A percentile compares a stretch with the other conserved stretches of the same genome.
phyloP scores from a whole-genome alignment of 2,329 filamentous ascomycete species.

The Fusarium hostae region DNA sequence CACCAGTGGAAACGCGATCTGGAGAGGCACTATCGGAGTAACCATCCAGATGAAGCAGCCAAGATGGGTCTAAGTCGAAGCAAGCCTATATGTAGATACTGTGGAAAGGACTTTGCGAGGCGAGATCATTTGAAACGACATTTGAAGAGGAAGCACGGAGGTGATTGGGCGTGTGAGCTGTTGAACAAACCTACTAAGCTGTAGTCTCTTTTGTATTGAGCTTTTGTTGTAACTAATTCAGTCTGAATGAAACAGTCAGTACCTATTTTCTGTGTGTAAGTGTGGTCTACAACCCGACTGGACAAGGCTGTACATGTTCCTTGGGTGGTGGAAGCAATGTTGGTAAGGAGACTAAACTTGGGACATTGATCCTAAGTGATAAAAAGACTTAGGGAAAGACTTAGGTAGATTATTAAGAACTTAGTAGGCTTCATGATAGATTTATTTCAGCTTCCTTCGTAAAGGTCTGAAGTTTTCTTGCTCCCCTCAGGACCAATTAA shows the following conservation, averaged over 20 bases:
- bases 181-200: neutral
- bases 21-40: constrained; percentile 3
- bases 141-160: constrained; percentile 10
- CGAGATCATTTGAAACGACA: constrained; percentile 17
- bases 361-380: neutral
- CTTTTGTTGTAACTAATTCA: neutral
- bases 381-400: neutral
- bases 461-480: neutral
- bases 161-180: neutral
- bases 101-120: constrained; percentile 4
- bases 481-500: too few species aligned
- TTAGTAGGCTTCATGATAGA: neutral
- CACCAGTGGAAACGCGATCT: constrained; percentile 5
- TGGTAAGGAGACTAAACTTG: neutral
- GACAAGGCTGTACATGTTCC: neutral
- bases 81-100: neutral
- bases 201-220: constrained; percentile 6
- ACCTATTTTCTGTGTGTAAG: neutral
- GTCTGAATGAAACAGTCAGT: neutral
- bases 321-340: neutral
- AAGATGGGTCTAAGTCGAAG: neutral
- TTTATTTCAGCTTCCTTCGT: neutral
- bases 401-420: too few species aligned
- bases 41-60: neutral
- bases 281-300: too few species aligned